Base-by-base conservation (phyloP, 2,329 filamentous ascomycete species). In the Dryadomyces sulphureus region DNA sequence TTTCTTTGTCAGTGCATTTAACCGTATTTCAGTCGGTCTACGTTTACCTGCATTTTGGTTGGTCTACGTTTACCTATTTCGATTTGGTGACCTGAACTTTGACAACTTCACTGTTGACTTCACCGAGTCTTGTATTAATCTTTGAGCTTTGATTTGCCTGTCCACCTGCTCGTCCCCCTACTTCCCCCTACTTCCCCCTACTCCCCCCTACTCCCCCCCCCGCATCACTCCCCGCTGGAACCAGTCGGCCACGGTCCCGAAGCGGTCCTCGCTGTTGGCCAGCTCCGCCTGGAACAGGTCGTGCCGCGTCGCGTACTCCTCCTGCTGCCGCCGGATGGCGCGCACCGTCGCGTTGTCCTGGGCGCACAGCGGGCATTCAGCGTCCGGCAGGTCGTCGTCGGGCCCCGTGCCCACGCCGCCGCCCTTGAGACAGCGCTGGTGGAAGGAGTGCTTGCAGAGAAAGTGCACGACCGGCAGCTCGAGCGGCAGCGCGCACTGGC, bases 391-490 rank as follows among this genome's bases (percentile, higher is more conserved):
- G 14, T 43, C 38, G 24, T 27, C 27, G n/a, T 38, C 19, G 30
- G 20, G 49, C 7, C 52, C 53, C 11, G 32, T 49, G 16, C 45
- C 41, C 11, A 48, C 49, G 30, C 61, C 64, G 2, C 65, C 67
- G 12, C 60, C 61, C 44, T 70, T 65, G 58, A 98, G 66, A 62
- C 90, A 98, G 40, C 85, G 74, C 65, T 94, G 86, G 60, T 98
- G 92, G 69, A 95, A 98, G 50, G 82, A 89, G 61, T 98, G 92
- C 61, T 94, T 94, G 68, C 92, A 98, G 52, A 98, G 65, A 61
- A 98, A 98, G 60, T 98, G 92, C 41, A 98, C 89, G 0, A 81
- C 85, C 0, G 92, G 92, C 12, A 96, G 69, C 53, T 95, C 89
- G 17, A 96, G 71, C 22, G 77, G 72, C 34, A 79, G 75, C 16